Evolutionary conservation across 208 protist species (phyloP).

Genomic region (Trypanosoma cruzi): DNA sequence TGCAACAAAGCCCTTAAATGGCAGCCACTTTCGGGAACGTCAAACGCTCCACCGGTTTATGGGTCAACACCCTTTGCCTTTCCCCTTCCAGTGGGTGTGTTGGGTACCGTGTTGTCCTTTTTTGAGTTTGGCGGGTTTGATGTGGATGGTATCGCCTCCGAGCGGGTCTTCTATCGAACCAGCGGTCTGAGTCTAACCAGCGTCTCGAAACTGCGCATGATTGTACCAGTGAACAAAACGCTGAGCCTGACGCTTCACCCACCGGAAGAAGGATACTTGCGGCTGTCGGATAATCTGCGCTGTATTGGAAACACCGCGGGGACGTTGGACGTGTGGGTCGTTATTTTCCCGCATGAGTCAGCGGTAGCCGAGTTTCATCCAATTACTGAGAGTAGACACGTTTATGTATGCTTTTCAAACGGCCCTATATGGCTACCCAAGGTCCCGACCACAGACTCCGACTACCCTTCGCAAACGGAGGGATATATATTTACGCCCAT

Average conservation of each 20-base stretch:
- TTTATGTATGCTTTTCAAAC: conserved; percentile 28
- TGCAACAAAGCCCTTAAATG: background rate
- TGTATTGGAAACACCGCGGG: conserved; percentile 16
- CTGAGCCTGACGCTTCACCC: conserved; percentile 7
- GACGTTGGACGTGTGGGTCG: conserved; percentile 10
- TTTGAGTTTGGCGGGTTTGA: conserved; percentile 29
- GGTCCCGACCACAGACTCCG: background rate
- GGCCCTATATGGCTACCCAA: conserved; percentile 3
- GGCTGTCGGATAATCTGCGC: conserved; percentile 11
- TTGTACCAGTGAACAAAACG: background rate
- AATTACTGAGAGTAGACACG: background rate
- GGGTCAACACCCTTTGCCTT: conserved; percentile 18
- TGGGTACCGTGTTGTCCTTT: conserved; percentile 11
- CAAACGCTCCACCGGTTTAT: background rate
- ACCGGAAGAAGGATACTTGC: conserved; percentile 7
- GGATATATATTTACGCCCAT: conserved; percentile 21
- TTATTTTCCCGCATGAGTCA: background rate
- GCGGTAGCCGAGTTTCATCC: conserved; percentile 11
- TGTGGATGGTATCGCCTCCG: background rate
- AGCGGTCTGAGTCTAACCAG: background rate
- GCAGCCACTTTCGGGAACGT: background rate
- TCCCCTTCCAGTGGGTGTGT: conserved; percentile 15
- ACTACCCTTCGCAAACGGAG: background rate
- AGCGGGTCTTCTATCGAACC: conserved; percentile 6
- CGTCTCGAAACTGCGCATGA: background rate